A percentile compares a stretch with the other conserved stretches of the same genome.
phyloP scores from a whole-genome alignment of 2,329 filamentous ascomycete species.

The Aspergillus neoniger region DNA sequence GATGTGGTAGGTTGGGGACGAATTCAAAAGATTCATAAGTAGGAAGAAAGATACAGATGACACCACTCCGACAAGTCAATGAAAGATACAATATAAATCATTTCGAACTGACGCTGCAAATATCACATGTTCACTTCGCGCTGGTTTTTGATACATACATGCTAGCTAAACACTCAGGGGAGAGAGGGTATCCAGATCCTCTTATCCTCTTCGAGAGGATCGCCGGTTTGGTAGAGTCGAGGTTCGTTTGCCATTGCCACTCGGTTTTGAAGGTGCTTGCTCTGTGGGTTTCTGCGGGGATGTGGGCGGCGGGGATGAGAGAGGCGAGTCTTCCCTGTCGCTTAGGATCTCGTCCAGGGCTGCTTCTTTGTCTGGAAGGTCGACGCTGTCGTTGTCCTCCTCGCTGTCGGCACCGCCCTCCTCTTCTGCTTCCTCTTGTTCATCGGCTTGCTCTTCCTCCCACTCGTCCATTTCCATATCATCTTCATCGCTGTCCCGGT shows the following conservation, averaged over 20 bases:
- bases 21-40: background rate
- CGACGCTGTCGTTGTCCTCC: conserved; percentile 18
- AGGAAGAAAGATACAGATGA: background rate
- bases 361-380: conserved; percentile 7
- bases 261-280: background rate
- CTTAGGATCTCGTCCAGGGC: conserved; percentile 1
- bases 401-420: conserved; percentile 24
- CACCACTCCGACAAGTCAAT: background rate
- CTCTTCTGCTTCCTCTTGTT: conserved; percentile 28
- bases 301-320: conserved; percentile 13
- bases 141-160: conserved; percentile 4
- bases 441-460: conserved; percentile 34
- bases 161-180: background rate
- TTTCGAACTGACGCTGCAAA: too few species aligned
- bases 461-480: conserved; percentile 46
- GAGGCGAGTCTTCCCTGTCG: conserved; percentile 9
- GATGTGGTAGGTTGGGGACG: background rate
- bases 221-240: conserved; percentile 22
- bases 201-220: conserved; percentile 23
- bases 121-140: background rate
- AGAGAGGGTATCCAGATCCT: background rate
- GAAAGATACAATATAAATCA: background rate
- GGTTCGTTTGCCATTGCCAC: conserved; percentile 17
- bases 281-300: conserved; percentile 14
- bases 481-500: conserved; percentile 48